Conservation (phyloP, 495 filamentous ascomycete species). For the Talaromyces liani region DNA sequence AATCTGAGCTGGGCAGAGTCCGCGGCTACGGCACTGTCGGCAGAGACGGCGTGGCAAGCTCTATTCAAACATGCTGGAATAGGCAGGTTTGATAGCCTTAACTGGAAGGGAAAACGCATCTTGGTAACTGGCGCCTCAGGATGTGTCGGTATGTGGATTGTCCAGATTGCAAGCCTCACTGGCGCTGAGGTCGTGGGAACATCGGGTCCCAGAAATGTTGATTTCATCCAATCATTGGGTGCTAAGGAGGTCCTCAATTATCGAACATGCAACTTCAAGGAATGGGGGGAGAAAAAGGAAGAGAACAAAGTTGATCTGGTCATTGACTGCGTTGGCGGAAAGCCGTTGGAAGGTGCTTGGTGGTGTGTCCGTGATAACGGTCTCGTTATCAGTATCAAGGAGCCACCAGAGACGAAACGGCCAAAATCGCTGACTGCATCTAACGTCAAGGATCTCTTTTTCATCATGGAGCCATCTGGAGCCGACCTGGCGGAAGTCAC, state of each 20-base stretch:
- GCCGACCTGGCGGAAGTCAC: conserved; percentile 34
- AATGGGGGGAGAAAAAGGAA: conserved; percentile 24
- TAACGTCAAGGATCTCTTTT: conserved; percentile 33
- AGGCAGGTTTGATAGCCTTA: conserved; percentile 4
- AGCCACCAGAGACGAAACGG: conserved; percentile 36
- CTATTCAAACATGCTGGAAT: conserved; percentile 37
- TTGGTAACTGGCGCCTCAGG: conserved; percentile 45
- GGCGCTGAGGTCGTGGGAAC: conserved; percentile 35
- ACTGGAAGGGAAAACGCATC: conserved; percentile 27
- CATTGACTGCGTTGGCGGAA: conserved; percentile 44
- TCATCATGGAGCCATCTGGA: conserved; percentile 36
- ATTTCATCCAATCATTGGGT: conserved; percentile 35
- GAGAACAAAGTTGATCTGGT: conserved; percentile 37
- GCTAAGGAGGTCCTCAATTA: conserved; percentile 42
- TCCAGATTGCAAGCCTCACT: conserved; percentile 43
- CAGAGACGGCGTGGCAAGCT: conserved; percentile 44
- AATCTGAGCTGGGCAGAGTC: conserved; percentile 35
- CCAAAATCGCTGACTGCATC: conserved; percentile 19
- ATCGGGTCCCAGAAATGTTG: conserved; percentile 31
- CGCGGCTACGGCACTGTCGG: conserved; percentile 39
- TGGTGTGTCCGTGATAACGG: conserved; percentile 33
- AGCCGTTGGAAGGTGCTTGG: conserved; percentile 40
- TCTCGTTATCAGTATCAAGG: conserved; percentile 41
- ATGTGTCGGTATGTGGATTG: conserved; percentile 48
- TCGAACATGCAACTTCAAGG: conserved; percentile 19